phyloP scores from a whole-genome alignment of 2,329 filamentous ascomycete species.

The Cladophialophora bantiana region DNA sequence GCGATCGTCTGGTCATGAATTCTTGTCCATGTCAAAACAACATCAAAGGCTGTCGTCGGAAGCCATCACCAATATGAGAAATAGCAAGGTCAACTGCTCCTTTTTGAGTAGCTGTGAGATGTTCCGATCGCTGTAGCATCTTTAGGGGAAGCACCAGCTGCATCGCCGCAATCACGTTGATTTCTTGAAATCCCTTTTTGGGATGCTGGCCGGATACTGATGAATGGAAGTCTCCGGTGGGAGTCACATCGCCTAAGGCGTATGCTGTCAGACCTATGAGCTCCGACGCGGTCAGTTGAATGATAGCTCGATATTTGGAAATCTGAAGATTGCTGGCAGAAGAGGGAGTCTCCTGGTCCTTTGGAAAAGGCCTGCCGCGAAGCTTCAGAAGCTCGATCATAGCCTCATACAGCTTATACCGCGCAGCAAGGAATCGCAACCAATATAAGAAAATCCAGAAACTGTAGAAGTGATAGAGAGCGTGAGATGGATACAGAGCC shows the following conservation, averaged over 20 bases:
- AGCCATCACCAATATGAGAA: conserved; percentile 40
- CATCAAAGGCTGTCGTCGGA: conserved; percentile 35
- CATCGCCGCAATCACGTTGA: conserved; percentile 40
- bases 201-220: conserved; percentile 30
- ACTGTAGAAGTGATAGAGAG: conserved; percentile 36
- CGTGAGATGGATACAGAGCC: conserved; percentile 38
- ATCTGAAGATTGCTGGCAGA: conserved; percentile 25
- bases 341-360: not conserved
- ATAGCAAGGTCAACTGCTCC: conserved; percentile 40
- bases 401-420: conserved; percentile 40
- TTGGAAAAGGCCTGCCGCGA: not conserved
- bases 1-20: not conserved
- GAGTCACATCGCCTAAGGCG: conserved; percentile 38
- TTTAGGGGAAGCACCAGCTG: conserved; percentile 40
- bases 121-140: conserved; percentile 35
- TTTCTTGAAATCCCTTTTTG: conserved; percentile 30
- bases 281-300: conserved; percentile 32
- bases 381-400: conserved; percentile 35
- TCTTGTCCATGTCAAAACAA: not conserved
- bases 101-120: conserved; percentile 36
- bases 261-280: conserved; percentile 40
- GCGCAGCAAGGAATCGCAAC: conserved; percentile 38
- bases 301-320: conserved; percentile 27
- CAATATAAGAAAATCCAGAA: conserved; percentile 40
- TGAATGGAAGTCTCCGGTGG: conserved; percentile 33